A percentile compares a stretch with the other conserved stretches of the same genome.
These are phyloP conservation scores for Darksidea phi DNA, from an alignment of 495 filamentous ascomycete genomes.

Conservation along the genomic window DNA sequence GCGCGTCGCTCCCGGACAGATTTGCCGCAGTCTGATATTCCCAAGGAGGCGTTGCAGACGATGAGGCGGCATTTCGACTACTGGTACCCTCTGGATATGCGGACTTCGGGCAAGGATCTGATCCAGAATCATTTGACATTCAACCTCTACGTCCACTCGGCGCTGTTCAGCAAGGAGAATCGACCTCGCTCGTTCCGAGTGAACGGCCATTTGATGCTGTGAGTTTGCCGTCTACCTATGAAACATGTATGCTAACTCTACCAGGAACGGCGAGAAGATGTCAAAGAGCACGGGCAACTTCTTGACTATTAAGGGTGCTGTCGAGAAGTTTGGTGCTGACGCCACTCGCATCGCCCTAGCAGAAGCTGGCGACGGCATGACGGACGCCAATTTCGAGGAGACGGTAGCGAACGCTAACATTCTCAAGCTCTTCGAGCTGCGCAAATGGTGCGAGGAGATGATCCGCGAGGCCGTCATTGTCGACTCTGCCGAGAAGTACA, in stretches of 20 bases:
- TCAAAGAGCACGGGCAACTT: constrained; percentile 94
- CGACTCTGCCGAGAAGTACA: constrained; percentile 37
- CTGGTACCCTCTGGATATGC: constrained; percentile 90
- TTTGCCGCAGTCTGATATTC: constrained; percentile 63
- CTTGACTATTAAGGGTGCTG: constrained; percentile 80
- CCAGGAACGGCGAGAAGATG: constrained; percentile 99
- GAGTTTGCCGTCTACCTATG: no score
- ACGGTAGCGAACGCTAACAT: constrained; percentile 88
- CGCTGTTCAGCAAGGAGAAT: constrained; percentile 80
- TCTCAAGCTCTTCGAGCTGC: constrained; percentile 77
- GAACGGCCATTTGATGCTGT: constrained; percentile 88
- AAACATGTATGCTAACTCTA: no score
- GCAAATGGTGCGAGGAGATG: constrained; percentile 89
- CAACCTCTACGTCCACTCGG: constrained; percentile 92
- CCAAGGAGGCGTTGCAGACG: constrained; percentile 64
- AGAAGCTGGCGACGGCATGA: constrained; percentile 90
- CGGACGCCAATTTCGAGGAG: constrained; percentile 98
- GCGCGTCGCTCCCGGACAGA: constrained; percentile 52
- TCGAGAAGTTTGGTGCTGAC: constrained; percentile 92
- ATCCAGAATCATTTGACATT: constrained; percentile 77
- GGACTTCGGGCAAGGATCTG: constrained; percentile 58
- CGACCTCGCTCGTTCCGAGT: constrained; percentile 81
- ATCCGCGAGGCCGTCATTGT: constrained; percentile 49
- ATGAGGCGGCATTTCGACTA: constrained; percentile 93
- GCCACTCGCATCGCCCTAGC: constrained; percentile 88